phyloP scores from a whole-genome alignment of 1,139 yeast species.

The Blastobotrys persicus region DNA sequence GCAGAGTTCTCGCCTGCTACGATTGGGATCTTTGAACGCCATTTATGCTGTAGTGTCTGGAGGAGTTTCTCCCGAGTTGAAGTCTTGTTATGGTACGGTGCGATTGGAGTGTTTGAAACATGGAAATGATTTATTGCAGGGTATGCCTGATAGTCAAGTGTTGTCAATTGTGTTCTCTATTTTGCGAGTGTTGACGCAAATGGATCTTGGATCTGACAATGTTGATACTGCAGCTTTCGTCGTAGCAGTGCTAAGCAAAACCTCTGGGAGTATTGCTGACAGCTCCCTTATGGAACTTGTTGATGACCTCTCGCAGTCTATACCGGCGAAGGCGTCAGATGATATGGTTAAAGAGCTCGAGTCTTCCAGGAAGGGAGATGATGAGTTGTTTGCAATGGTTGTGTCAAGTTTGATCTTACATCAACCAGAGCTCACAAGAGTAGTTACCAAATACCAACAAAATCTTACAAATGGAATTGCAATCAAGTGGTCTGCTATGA shows the following conservation, averaged over 20 bases:
- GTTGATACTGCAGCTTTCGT: neutral
- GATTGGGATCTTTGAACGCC: constrained; percentile 30
- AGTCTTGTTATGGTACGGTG: neutral
- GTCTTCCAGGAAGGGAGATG: neutral
- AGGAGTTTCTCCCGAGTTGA: neutral
- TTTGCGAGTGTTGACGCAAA: neutral
- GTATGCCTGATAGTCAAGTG: constrained; percentile 7
- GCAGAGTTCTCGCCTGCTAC: constrained; percentile 29
- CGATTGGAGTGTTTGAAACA: constrained; percentile 8
- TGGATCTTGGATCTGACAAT: neutral
- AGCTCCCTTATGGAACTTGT: constrained; percentile 4
- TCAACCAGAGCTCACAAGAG: neutral
- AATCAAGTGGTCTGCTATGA: constrained; percentile 21
- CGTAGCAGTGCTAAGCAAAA: neutral
- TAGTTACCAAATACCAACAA: constrained; percentile 5
- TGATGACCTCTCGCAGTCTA: neutral
- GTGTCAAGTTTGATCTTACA: neutral
- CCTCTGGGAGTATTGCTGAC: neutral
- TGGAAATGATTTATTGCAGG: constrained; percentile 4
- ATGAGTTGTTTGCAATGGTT: neutral
- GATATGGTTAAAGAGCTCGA: neutral
- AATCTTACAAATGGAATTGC: constrained; percentile 6
- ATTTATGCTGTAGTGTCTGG: constrained; percentile 22
- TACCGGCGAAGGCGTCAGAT: neutral
- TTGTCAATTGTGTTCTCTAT: constrained; percentile 5